phyloP scores from a whole-genome alignment of 2,329 filamentous ascomycete genomes.

The Microascus cirrosus region DNA sequence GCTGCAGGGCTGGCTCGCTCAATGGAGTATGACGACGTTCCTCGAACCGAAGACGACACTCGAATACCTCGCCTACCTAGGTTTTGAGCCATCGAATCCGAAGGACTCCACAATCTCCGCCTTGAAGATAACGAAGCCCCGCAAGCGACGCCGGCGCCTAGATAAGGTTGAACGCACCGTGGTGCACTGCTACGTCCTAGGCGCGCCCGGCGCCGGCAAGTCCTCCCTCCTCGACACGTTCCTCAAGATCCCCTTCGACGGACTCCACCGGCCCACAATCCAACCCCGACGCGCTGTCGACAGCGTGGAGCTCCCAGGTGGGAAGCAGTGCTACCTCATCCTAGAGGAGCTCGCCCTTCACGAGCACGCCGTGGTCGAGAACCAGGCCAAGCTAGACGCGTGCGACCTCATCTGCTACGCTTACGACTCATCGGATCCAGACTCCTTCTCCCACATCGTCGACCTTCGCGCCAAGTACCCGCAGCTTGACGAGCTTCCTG shows the following conservation, averaged over 20 bases:
- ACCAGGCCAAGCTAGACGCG: constrained; percentile 76
- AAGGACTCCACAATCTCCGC: constrained; percentile 71
- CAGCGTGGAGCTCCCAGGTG: constrained; percentile 88
- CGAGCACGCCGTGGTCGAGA: constrained; percentile 91
- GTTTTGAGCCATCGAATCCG: constrained; percentile 74
- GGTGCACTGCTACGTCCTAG: constrained; percentile 84
- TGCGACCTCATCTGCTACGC: constrained; percentile 93
- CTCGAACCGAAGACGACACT: constrained; percentile 89
- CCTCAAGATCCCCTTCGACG: constrained; percentile 74
- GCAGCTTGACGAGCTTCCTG: constrained; percentile 78
- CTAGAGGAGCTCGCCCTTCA: constrained; percentile 89
- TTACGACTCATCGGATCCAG: constrained; percentile 93
- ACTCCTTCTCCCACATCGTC: constrained; percentile 89
- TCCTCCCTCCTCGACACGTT: constrained; percentile 86
- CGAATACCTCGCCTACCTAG: constrained; percentile 90
- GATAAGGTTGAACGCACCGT: constrained; percentile 89
- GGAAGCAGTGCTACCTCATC: constrained; percentile 95
- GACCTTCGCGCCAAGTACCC: constrained; percentile 68
- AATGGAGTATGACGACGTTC: constrained; percentile 99
- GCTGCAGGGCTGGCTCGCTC: constrained; percentile 92
- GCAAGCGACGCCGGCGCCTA: constrained; percentile 71
- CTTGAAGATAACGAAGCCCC: constrained; percentile 83
- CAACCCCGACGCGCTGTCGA: constrained; percentile 91
- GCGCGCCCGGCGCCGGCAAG: constrained; percentile 78
- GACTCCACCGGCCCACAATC: constrained; percentile 84